A percentile compares a stretch with the other conserved stretches of the same genome.
These are phyloP conservation scores for Calonectria hawksworthii DNA, from an alignment of 2,329 filamentous ascomycete genomes.

Conservation along the genomic window DNA sequence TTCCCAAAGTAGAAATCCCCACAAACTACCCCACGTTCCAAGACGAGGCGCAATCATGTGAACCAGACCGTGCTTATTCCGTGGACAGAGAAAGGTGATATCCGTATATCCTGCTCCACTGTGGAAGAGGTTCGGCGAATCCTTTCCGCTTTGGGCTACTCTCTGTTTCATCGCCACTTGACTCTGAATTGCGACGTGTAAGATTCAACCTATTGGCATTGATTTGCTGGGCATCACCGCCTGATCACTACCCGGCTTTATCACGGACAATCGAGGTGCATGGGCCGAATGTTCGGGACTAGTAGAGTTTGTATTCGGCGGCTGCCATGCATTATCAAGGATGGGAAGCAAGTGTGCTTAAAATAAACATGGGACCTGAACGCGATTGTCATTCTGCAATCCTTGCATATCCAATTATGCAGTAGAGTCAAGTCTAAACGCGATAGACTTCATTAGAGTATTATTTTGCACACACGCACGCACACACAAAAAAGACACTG, in stretches of 20 bases:
- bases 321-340: background rate
- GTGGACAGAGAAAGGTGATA: background rate
- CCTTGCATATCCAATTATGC: background rate
- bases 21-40: constrained; percentile 7
- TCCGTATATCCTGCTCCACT: background rate
- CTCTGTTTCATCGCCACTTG: background rate
- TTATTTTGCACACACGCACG: background rate
- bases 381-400: background rate
- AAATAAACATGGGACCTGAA: background rate
- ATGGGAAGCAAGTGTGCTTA: background rate
- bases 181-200: background rate
- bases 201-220: background rate
- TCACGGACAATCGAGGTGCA: background rate
- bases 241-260: background rate
- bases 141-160: background rate
- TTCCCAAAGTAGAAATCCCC: constrained; percentile 16
- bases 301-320: background rate
- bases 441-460: background rate
- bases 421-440: background rate
- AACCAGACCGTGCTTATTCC: background rate
- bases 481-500: background rate
- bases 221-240: background rate
- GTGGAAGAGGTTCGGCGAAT: background rate
- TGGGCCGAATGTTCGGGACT: background rate
- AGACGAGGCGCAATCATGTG: constrained; percentile 12